Percentiles rank a stretch among this genome's conserved stretches.
These are phyloP conservation scores for Lactarius psammicola DNA, from an alignment of 768 basidiomycete species.

Conservation along the genomic window DNA sequence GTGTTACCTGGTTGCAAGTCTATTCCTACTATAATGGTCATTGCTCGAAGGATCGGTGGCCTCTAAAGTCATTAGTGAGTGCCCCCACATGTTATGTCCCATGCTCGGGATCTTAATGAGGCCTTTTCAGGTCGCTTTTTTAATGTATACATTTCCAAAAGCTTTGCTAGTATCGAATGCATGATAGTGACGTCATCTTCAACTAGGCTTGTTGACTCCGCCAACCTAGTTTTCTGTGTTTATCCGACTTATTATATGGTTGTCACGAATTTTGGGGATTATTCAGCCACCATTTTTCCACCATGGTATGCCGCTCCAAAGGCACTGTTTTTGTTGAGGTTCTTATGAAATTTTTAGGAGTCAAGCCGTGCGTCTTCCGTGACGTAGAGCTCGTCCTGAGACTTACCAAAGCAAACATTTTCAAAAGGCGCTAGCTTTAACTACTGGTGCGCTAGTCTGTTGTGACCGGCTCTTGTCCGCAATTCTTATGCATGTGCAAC, in stretches of 20 bases:
- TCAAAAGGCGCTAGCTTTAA: not conserved
- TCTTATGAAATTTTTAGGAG: not conserved
- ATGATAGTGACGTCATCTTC: too few relatives aligned
- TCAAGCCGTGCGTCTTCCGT: not conserved
- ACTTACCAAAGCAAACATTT: too few relatives aligned
- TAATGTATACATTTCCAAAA: too few relatives aligned
- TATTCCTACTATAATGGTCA: slow-evolving; percentile 1
- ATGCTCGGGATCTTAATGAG: too few relatives aligned
- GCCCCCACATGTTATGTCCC: too few relatives aligned
- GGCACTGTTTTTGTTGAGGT: not conserved
- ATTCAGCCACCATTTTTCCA: not conserved
- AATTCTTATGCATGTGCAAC: not conserved
- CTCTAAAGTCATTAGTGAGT: not conserved
- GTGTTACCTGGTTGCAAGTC: slow-evolving; percentile 2
- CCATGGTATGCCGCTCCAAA: not conserved
- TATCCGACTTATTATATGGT: not conserved
- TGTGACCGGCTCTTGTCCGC: not conserved
- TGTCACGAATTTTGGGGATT: not conserved
- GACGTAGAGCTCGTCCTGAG: not conserved
- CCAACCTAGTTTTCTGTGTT: not conserved
- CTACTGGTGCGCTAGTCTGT: too few relatives aligned
- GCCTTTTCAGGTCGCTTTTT: too few relatives aligned
- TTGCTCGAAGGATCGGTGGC: not conserved
- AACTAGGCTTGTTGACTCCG: not conserved
- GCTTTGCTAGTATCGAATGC: too few relatives aligned